phyloP scores from a whole-genome alignment of 2,329 filamentous ascomycete species.

The Xylariaceae sp. region DNA sequence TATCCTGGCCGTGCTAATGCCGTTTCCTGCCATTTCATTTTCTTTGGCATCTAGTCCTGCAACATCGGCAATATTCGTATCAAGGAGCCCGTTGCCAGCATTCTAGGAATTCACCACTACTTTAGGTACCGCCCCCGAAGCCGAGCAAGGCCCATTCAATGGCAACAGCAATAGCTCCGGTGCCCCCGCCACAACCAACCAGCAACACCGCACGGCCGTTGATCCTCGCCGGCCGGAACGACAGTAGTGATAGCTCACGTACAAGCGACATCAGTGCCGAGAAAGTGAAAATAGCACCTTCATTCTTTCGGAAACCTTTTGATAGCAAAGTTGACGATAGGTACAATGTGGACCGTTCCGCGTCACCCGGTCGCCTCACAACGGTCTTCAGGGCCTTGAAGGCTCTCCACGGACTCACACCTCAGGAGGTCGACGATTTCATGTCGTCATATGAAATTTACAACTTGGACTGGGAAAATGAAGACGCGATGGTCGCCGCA shows the following conservation, averaged over 20 bases:
- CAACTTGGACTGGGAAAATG: conserved; percentile 53
- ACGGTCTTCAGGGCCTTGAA: conserved; percentile 50
- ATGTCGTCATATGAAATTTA: conserved; percentile 58
- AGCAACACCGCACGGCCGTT: conserved; percentile 1
- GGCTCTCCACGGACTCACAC: conserved; percentile 46
- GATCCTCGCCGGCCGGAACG: conserved; percentile 22
- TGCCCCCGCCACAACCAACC: not conserved
- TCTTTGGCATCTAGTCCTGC: too few species aligned
- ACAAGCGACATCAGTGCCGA: conserved; percentile 35
- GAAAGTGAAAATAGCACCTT: conserved; percentile 25
- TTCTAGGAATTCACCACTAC: too few species aligned
- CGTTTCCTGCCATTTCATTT: too few species aligned
- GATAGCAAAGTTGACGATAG: conserved; percentile 12
- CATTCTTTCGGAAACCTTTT: conserved; percentile 7
- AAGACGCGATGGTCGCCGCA: conserved; percentile 44
- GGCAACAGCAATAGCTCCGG: conserved; percentile 2
- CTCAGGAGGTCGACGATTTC: conserved; percentile 52
- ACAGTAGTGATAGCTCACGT: conserved; percentile 34
- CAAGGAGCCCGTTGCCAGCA: too few species aligned
- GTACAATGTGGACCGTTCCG: conserved; percentile 40
- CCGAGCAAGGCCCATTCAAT: too few species aligned
- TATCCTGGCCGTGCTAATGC: too few species aligned
- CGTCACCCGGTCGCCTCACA: conserved; percentile 46
- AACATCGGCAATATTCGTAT: too few species aligned
- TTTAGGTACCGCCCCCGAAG: too few species aligned